These are phyloP conservation scores for Fragaria vesca DNA, from an alignment of 306 rosid species.

Conservation along the genomic window DNA sequence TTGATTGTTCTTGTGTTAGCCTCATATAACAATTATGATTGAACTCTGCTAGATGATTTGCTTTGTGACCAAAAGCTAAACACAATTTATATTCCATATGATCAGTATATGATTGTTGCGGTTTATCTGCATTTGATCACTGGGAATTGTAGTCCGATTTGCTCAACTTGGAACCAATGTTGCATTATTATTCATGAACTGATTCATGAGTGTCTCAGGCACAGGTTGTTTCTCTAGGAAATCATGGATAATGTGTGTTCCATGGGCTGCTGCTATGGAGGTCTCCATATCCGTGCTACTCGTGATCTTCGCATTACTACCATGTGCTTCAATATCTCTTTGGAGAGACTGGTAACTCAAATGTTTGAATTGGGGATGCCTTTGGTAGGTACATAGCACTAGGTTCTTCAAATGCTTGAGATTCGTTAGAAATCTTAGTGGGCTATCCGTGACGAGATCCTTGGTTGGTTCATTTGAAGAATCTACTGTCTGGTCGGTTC, in stretches of 20 bases:
- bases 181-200: not conserved
- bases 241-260: slow-evolving; percentile 44
- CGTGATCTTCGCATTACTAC: slow-evolving; percentile 39
- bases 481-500: slow-evolving; percentile 91
- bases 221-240: slow-evolving; percentile 35
- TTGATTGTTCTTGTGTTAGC: slow-evolving; percentile 22
- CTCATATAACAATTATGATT: slow-evolving; percentile 23
- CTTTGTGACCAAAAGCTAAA: not conserved
- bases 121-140: slow-evolving; percentile 1
- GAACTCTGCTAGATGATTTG: not conserved
- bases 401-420: slow-evolving; percentile 45
- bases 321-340: slow-evolving; percentile 32
- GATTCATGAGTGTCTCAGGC: slow-evolving; percentile 33
- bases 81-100: not conserved
- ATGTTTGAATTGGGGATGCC: slow-evolving; percentile 50
- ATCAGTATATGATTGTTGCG: slow-evolving; percentile 21
- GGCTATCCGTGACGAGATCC: slow-evolving; percentile 78
- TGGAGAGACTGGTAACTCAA: slow-evolving; percentile 39
- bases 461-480: slow-evolving; percentile 98
- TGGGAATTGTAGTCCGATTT: no score
- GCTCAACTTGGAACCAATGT: not conserved
- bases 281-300: slow-evolving; percentile 42
- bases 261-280: slow-evolving; percentile 47
- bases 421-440: slow-evolving; percentile 79
- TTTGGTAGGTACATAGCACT: slow-evolving; percentile 52